Conservation (phyloP, 495 filamentous ascomycete species). For the Aspergillus panamensis region DNA sequence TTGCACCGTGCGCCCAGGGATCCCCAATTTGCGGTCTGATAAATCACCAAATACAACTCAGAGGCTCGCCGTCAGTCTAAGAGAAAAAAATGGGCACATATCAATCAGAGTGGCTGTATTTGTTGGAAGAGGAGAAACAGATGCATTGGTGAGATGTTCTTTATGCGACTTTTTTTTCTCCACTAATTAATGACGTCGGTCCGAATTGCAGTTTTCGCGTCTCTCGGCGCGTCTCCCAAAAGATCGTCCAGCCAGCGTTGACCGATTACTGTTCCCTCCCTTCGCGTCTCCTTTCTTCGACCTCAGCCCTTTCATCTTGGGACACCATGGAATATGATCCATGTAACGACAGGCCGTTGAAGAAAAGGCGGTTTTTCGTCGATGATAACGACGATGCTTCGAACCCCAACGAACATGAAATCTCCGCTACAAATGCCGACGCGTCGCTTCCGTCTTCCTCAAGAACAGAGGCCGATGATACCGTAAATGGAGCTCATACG, state of each 20-base stretch:
- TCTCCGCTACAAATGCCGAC: conserved; percentile 14
- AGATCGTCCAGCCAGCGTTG: not conserved
- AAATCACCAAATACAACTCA: no score
- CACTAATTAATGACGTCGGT: conserved; percentile 35
- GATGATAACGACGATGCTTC: conserved; percentile 41
- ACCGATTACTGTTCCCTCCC: not conserved
- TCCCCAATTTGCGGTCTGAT: no score
- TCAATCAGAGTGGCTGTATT: not conserved
- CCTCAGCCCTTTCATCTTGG: not conserved
- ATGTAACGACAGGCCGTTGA: conserved; percentile 60
- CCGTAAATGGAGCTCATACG: not conserved
- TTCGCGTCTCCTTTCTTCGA: not conserved
- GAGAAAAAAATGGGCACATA: not conserved
- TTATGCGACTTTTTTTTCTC: conserved; percentile 7
- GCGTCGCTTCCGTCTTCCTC: conserved; percentile 23
- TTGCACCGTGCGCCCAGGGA: no score
- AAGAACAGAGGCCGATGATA: conserved; percentile 1
- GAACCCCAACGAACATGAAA: conserved; percentile 2
- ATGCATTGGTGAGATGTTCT: not conserved
- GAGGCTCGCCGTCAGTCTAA: no score
- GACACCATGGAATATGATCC: conserved; percentile 52
- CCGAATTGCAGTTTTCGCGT: conserved; percentile 29
- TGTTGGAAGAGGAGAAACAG: not conserved
- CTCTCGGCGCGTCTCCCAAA: conserved; percentile 43
- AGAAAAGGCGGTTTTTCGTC: conserved; percentile 79